These are phyloP conservation scores for Vitis hybrid DNA, from an alignment of 177 flowering plant genomes.

Conservation along the genomic window DNA sequence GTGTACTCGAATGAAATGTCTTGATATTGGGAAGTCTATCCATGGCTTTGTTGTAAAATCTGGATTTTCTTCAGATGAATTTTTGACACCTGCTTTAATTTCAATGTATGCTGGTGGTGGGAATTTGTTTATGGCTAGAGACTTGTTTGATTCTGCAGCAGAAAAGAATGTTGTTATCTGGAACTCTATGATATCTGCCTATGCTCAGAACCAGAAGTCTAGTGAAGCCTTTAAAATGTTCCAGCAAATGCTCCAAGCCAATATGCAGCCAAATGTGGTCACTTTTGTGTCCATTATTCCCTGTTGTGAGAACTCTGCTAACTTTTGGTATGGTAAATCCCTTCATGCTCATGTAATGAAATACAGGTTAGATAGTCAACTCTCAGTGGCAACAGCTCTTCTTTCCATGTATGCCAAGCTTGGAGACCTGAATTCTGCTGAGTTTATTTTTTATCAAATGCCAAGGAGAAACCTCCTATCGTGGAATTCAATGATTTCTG, in stretches of 20 bases:
- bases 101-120: conserved; percentile 43
- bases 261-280: conserved; percentile 37
- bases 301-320: conserved; percentile 27
- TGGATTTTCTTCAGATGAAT: conserved; percentile 34
- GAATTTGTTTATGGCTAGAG: conserved; percentile 34
- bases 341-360: conserved; percentile 47
- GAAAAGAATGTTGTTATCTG: conserved; percentile 36
- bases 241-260: conserved; percentile 31
- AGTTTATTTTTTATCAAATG: conserved; percentile 35
- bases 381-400: conserved; percentile 44
- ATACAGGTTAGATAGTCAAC: conserved; percentile 35
- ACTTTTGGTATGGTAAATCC: conserved; percentile 30
- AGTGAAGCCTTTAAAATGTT: conserved; percentile 42
- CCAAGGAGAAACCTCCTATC: conserved; percentile 32
- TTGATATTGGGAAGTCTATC: conserved; percentile 31
- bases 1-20: conserved; percentile 32
- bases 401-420: conserved; percentile 51
- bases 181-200: conserved; percentile 59
- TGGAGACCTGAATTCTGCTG: conserved; percentile 38
- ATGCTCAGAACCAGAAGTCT: conserved; percentile 25
- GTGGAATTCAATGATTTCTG: conserved; percentile 65
- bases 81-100: conserved; percentile 44
- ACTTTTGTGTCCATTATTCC: conserved; percentile 53
- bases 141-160: conserved; percentile 31
- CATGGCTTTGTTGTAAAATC: conserved; percentile 44